Percentiles rank a stretch among this genome's conserved stretches.
Conservation (phyloP, 1,139 yeast species). For the Magnusiomyces tetraspermus region DNA sequence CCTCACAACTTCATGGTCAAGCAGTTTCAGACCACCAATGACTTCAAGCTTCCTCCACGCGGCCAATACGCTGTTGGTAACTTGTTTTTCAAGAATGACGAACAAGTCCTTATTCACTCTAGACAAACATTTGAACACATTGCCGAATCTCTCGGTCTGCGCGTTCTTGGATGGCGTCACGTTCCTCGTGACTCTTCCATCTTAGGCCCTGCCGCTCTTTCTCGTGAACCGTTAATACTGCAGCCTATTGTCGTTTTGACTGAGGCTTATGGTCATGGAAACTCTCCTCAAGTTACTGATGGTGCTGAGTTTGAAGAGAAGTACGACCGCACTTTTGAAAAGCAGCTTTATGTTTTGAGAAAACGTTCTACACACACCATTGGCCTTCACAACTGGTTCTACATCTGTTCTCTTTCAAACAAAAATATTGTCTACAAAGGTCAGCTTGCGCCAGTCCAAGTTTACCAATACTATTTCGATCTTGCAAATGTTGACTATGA, state of each 20-base stretch:
- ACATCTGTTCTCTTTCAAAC: slow-evolving; percentile 84
- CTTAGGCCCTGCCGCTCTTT: slow-evolving; percentile 88
- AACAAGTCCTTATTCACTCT: slow-evolving; percentile 52
- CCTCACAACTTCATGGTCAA: slow-evolving; percentile 80
- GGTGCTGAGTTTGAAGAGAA: slow-evolving; percentile 44
- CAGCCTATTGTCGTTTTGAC: slow-evolving; percentile 79
- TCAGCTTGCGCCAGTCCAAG: slow-evolving; percentile 93
- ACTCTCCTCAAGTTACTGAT: slow-evolving; percentile 24
- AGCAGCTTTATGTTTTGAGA: slow-evolving; percentile 74
- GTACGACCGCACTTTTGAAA: slow-evolving; percentile 63
- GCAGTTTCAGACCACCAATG: slow-evolving; percentile 56
- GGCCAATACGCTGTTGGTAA: slow-evolving; percentile 96
- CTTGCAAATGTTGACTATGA: slow-evolving; percentile 84
- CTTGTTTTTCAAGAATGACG: slow-evolving; percentile 79
- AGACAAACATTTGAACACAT: slow-evolving; percentile 69
- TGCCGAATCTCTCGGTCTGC: slow-evolving; percentile 66
- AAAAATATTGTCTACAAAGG: slow-evolving; percentile 94
- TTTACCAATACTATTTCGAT: slow-evolving; percentile 89
- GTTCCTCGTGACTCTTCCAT: slow-evolving; percentile 95
- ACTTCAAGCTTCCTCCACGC: slow-evolving; percentile 55
- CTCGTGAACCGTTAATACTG: slow-evolving; percentile 82
- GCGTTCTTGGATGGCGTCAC: slow-evolving; percentile 86
- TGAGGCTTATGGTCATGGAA: slow-evolving; percentile 43
- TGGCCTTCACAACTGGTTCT: slow-evolving; percentile 95
- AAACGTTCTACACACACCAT: slow-evolving; percentile 85